A percentile compares a stretch with the other conserved stretches of the same genome.
phyloP scores from a whole-genome alignment of 768 basidiomycete genomes.

The Imleria badia region DNA sequence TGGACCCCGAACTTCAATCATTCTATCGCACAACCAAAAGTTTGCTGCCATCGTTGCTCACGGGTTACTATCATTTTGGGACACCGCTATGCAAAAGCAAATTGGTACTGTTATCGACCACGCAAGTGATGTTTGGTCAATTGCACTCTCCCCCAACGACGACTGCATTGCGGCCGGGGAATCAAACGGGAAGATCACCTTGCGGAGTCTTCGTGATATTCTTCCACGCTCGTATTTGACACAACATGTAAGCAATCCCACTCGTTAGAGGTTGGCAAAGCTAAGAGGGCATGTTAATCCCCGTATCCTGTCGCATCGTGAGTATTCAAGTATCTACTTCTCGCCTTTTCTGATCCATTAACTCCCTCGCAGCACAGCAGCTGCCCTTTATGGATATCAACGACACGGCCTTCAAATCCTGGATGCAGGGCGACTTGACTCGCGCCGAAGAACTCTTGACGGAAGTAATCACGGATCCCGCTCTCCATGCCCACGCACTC shows the following conservation, averaged over 20 bases:
- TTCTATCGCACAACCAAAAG: background rate
- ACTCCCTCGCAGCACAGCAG: background rate
- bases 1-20: background rate
- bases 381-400: constrained; percentile 1
- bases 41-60: background rate
- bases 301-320: background rate
- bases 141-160: background rate
- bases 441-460: background rate
- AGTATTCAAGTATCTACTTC: background rate
- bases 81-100: background rate
- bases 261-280: too few species aligned
- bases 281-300: background rate
- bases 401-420: background rate
- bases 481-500: background rate
- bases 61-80: background rate
- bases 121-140: background rate
- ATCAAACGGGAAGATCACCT: background rate
- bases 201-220: background rate
- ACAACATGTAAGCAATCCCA: background rate
- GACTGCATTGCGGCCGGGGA: background rate
- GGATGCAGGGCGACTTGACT: background rate
- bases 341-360: background rate
- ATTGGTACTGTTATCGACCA: background rate
- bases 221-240: background rate
- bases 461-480: background rate